Percentiles rank a stretch among this genome's conserved stretches.
Conservation (phyloP, 805 yeast genomes). For the Huiozyma naganishii region DNA sequence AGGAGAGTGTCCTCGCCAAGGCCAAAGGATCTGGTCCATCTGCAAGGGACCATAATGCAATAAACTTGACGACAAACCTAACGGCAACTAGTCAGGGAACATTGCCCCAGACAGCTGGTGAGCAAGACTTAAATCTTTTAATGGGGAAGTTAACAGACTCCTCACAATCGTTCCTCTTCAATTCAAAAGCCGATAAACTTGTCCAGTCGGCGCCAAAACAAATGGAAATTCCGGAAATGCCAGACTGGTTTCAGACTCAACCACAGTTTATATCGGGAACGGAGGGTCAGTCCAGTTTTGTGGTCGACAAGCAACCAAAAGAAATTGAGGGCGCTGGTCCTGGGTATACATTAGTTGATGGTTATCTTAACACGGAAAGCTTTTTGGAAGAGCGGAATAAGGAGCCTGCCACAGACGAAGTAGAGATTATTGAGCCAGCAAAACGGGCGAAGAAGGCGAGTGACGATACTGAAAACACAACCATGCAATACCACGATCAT, state of each 20-base stretch:
- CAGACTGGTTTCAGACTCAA: slow-evolving; percentile 23
- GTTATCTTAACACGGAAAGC: slow-evolving; percentile 11
- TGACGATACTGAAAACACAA: not conserved
- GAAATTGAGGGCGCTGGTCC: slow-evolving; percentile 4
- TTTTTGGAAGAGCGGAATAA: slow-evolving; percentile 2
- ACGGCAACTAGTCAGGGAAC: not conserved
- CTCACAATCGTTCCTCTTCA: slow-evolving; percentile 14
- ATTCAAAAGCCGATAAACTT: slow-evolving; percentile 1
- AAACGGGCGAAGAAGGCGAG: not conserved
- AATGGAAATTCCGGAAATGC: slow-evolving; percentile 14
- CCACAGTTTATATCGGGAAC: not conserved
- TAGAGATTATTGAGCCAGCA: not conserved
- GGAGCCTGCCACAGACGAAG: not conserved
- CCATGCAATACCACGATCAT: not conserved
- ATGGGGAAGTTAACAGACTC: slow-evolving; percentile 14
- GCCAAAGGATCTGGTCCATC: too few relatives aligned
- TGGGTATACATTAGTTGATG: slow-evolving; percentile 11
- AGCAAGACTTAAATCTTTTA: slow-evolving; percentile 17
- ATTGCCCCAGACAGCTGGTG: slow-evolving; percentile 6
- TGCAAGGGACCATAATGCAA: too few relatives aligned
- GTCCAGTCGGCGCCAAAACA: slow-evolving; percentile 2
- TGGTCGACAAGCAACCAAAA: slow-evolving; percentile 8
- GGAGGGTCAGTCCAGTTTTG: slow-evolving; percentile 8
- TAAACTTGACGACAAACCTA: too few relatives aligned
- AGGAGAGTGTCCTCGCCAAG: slow-evolving; percentile 14